Evolutionary conservation across 108 stramenopile species (phyloP), one percentile per base, ranked within the genome.

Genomic region (Fragilariopsis cylindrus): DNA sequence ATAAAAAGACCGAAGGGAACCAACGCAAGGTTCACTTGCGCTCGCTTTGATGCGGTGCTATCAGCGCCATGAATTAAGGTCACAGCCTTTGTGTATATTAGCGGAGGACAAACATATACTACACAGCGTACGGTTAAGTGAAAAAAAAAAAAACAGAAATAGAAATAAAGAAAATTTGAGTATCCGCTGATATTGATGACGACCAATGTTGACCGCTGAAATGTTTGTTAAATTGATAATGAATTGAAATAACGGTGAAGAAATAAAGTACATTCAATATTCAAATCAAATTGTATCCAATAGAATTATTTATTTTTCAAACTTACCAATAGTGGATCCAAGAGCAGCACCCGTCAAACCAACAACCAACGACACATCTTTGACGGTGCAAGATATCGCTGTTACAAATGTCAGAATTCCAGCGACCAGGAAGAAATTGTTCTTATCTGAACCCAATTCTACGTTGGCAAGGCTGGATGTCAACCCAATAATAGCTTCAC

Each of bases 51-150:
- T 72, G 77, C 84, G 4, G 11, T 44, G 43, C 82, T 78, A 19
- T 73, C 77, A 8, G 49, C 45, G 16, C 84, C 84, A 16, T 78
- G 71, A 12, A 21, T 48, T 49, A 71, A 3, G 44, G 72, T 55
- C 44, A 83, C 66, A 4, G 72, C 72, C 60, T 76, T 83, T 3
- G 80, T 73, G 65, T 82, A 88, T 41, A 85, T 75, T 9, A 85
- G 63, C n/a, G 84, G 48, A 2, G 87, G 87, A 62, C 82, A 81
- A 21, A 88, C 77, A 70, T 83, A 85, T 8, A 88, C 87, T 39
- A 63, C 30, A 30, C 30, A 30, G 30, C 30, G 30, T 30, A 54
- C n/a, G 53, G 15, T 54, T 30, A 30, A 30, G 30, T 30, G 21
- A 30, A 30, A 30, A 30, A 21, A 30, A 30, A 21, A 21, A 30